A percentile compares a stretch with the other conserved stretches of the same genome.
Conservation (phyloP, 495 filamentous ascomycete species). For the Cudoniella acicularis region DNA sequence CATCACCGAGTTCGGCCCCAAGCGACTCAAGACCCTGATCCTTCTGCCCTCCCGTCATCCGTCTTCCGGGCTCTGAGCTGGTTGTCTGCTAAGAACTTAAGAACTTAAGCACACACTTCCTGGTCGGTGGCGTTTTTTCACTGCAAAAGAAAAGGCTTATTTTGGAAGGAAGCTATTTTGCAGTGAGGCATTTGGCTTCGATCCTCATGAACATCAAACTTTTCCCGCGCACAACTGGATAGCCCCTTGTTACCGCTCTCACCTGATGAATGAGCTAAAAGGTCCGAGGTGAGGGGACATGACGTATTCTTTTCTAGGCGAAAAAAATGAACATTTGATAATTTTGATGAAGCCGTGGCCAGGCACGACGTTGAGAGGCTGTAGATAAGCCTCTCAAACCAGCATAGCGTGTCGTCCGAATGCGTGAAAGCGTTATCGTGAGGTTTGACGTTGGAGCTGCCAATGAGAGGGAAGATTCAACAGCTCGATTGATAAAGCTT, state of each 20-base stretch:
- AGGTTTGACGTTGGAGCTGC: background rate
- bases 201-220: background rate
- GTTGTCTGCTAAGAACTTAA: too few species aligned
- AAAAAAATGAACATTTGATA: background rate
- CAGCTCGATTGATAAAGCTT: background rate
- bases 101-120: background rate
- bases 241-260: background rate
- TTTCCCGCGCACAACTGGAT: background rate
- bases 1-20: too few species aligned
- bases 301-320: background rate
- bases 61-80: background rate
- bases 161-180: background rate
- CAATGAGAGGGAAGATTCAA: background rate
- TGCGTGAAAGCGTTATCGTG: background rate
- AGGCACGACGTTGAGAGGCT: too few species aligned
- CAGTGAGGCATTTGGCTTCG: background rate
- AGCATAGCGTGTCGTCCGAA: background rate
- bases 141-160: background rate
- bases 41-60: background rate
- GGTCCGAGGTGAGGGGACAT: background rate
- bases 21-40: too few species aligned
- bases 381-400: too few species aligned
- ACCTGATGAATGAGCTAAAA: background rate
- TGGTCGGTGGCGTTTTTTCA: background rate
- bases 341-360: background rate